Evolutionary conservation across 371 early-diverging fungal genomes (phyloP).

Genomic region (Mortierella sp.): DNA sequence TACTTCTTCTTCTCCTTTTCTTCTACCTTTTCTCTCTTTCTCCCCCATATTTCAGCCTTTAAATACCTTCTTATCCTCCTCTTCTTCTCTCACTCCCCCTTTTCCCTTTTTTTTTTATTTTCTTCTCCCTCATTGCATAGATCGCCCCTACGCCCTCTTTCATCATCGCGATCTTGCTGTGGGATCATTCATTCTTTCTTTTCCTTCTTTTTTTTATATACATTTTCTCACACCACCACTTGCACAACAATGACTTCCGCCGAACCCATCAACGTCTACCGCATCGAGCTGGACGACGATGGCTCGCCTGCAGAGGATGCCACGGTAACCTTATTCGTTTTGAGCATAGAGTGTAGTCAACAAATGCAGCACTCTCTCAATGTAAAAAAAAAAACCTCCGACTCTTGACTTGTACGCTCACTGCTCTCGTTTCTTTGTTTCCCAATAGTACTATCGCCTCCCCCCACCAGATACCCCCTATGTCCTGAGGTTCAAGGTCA

Average conservation of each 20-base stretch:
- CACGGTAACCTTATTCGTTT: slow-evolving; percentile 26
- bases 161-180: not conserved
- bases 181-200: not conserved
- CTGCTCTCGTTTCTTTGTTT: not conserved
- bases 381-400: not conserved
- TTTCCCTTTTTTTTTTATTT: not conserved
- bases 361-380: too few relatives aligned
- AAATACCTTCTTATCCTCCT: too few relatives aligned
- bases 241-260: not conserved
- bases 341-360: too few relatives aligned
- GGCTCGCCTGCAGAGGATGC: slow-evolving; percentile 56
- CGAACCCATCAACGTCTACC: slow-evolving; percentile 41
- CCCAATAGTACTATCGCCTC: slow-evolving; percentile 66
- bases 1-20: not conserved
- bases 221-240: not conserved
- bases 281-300: slow-evolving; percentile 57
- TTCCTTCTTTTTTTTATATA: not conserved
- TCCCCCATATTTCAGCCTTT: not conserved
- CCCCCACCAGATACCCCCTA: slow-evolving; percentile 80
- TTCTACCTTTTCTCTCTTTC: not conserved
- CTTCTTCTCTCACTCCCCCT: not conserved
- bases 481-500: slow-evolving; percentile 84
- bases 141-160: too few relatives aligned
- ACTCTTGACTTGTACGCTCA: not conserved
- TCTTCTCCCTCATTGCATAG: not conserved